phyloP scores from a whole-genome alignment of 139 green algal species.

The Parachlorella kessleri region DNA sequence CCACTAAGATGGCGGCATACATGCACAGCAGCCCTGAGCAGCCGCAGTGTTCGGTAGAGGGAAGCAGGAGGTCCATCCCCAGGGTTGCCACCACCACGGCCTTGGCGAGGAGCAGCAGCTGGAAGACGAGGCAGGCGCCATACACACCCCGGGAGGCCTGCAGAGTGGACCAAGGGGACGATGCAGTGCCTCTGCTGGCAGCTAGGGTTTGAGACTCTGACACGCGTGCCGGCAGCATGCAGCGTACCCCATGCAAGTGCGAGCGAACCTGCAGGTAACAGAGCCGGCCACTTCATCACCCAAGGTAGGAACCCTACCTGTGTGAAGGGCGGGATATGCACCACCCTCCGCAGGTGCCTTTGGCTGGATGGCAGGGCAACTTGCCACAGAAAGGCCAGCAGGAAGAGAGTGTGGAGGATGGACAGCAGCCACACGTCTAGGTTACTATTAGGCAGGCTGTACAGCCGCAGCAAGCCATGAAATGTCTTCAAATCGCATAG shows the following conservation, averaged over 20 bases:
- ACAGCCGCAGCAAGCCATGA: not conserved
- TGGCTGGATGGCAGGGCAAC: not conserved
- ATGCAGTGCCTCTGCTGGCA: no score
- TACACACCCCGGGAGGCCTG: constrained; percentile 4
- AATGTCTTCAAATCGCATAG: constrained; percentile 2
- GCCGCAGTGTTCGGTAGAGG: not conserved
- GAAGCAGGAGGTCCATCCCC: constrained; percentile 41
- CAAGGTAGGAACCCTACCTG: no score
- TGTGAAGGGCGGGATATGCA: not conserved
- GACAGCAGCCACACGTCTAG: constrained; percentile 58
- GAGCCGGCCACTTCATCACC: no score
- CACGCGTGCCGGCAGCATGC: no score
- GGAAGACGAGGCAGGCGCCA: constrained; percentile 7
- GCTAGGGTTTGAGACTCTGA: no score
- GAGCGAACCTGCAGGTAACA: no score
- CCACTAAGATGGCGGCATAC: constrained; percentile 29
- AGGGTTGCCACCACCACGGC: constrained; percentile 57
- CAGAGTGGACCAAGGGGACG: not conserved
- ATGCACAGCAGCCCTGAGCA: constrained; percentile 45
- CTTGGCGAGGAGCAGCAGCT: constrained; percentile 64
- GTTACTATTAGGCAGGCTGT: constrained; percentile 47
- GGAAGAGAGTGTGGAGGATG: not conserved
- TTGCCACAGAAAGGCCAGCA: constrained; percentile 21
- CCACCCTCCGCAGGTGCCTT: not conserved
- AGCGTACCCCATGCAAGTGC: no score